Conservation (phyloP, 169 alveolate species). For the Plasmodium ovale region DNA sequence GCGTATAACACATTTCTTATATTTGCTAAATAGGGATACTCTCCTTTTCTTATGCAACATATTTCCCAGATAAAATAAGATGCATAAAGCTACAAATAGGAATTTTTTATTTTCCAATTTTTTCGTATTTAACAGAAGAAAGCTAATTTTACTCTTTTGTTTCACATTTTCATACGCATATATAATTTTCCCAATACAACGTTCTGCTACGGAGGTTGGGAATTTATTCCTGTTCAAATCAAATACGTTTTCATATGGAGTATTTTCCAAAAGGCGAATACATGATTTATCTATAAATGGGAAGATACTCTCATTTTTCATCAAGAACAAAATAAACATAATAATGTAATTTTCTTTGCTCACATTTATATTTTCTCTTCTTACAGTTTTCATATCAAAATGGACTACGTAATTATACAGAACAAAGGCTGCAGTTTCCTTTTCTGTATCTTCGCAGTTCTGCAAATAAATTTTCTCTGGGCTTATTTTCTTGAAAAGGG, state of each 20-base stretch:
- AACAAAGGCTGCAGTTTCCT: constrained; percentile 9
- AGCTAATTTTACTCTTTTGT: constrained; percentile 29
- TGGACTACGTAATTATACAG: neutral
- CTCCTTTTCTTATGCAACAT: constrained; percentile 13
- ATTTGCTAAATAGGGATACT: constrained; percentile 6
- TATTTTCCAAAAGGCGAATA: constrained; percentile 6
- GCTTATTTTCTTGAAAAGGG: constrained; percentile 6
- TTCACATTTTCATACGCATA: constrained; percentile 27
- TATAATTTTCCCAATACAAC: constrained; percentile 28
- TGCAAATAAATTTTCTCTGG: constrained; percentile 28
- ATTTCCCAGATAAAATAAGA: constrained; percentile 39
- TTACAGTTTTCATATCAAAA: constrained; percentile 12
- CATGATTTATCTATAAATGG: constrained; percentile 1
- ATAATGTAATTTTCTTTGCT: constrained; percentile 47
- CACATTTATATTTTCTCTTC: neutral
- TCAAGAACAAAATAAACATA: constrained; percentile 32
- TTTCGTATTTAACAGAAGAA: constrained; percentile 47
- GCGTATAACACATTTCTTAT: constrained; percentile 23
- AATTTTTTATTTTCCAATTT: constrained; percentile 45
- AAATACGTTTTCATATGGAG: constrained; percentile 25
- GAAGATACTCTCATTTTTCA: constrained; percentile 20
- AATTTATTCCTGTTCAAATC: neutral
- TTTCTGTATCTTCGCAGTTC: constrained; percentile 18
- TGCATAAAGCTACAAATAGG: constrained; percentile 39
- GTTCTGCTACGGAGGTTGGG: constrained; percentile 22